Base-by-base conservation (phyloP, 306 rosid genomes). In the Ormosia semicastrata region DNA sequence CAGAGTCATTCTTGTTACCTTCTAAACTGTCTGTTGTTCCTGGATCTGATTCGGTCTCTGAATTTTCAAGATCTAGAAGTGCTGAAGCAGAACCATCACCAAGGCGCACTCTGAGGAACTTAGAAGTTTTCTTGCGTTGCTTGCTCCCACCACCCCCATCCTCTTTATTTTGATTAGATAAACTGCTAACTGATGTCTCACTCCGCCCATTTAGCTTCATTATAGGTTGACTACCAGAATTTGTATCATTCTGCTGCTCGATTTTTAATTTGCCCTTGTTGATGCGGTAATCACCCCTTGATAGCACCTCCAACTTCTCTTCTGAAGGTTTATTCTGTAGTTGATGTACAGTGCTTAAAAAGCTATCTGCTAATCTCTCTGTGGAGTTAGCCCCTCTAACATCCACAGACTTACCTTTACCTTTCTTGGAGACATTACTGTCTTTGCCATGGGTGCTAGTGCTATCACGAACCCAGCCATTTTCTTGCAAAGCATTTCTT, bases 71-170 rank as follows among this genome's bases (percentile, higher is more conserved):
- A 82, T 91, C 94, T 15, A 86, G 69, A 47, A 81, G 90, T 14
- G 94, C 85, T 10, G 89, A 83, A 15, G 82, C 87, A 54, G 92
- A 85, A 37, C 94, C 93, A 87, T 95, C 96, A 17, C 99, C 99
- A 40, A 95, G 86, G 11, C 97, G 92, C 71, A 84, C 90, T 81
- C 97, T 86, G 29, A 87, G 89, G 75, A 95, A 95, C 81, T 92
- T 93, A 0, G 97, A 84, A 39, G 88, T 72, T 86, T 95, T 95
- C 89, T 93, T 95, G 62, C 89, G 88, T 75, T 93, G 96, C 89
- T 92, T 95, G 75, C 85, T 85, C 75, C 93, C 93, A 73, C 89
- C 88, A 80, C 86, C 89, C 12, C 88, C 92, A 18, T 90, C 93
- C 75, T 85, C 91, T 8, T 56, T 79, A 74, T 77, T 87, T 58